Evolutionary conservation across 1,284 basidiomycete species (phyloP), one percentile per base, ranked within the genome.

Genomic region (Rhodotorula sp.): DNA sequence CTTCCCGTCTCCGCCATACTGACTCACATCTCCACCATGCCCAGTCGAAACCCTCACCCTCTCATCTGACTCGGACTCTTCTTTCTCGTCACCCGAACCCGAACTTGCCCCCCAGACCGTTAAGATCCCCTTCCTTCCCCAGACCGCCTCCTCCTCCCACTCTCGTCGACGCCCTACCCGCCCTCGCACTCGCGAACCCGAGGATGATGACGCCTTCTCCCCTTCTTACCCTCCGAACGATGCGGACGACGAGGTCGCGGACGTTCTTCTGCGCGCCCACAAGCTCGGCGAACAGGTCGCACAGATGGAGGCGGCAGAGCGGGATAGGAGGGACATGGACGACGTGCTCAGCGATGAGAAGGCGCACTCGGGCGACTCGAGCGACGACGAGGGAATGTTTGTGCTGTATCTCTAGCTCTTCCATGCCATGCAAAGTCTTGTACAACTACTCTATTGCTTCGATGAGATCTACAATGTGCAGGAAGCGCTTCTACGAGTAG

Each of bases 211-310:
- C 62, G 47, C 22, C 22, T 24, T 31, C 30, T 57, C 40, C 22
- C 50, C 57, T 6, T 30, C 57, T 31, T 57, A 40, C 22, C 50
- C 57, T 6, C 30, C 57, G 30, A 50, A 51, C 28, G 44, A 26
- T 57, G 62, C 15, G 37, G 30, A 48, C 47, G 30, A 37, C 30
- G 47, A 63, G 20, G 54, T 64, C 40, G 50, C 53, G 4, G 48
- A 66, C 16, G 53, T 66, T 54, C 47, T 70, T 2, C 34, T 50
- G 11, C 47, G 40, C 13, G 68, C 62, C 4, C 37, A 30, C 26
- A 34, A 30, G 46, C 46, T 56, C 22, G 58, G 47, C 16, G 58
- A 60, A 24, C 18, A 26, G 34, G 46, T 60, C 1, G 46, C 16
- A 7, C 13, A 44, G 55, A 15, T 61, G 20, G 37, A 28, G 22